phyloP scores from a whole-genome alignment of 2,329 filamentous ascomycete genomes.

The Pseudogymnoascus sp. region DNA sequence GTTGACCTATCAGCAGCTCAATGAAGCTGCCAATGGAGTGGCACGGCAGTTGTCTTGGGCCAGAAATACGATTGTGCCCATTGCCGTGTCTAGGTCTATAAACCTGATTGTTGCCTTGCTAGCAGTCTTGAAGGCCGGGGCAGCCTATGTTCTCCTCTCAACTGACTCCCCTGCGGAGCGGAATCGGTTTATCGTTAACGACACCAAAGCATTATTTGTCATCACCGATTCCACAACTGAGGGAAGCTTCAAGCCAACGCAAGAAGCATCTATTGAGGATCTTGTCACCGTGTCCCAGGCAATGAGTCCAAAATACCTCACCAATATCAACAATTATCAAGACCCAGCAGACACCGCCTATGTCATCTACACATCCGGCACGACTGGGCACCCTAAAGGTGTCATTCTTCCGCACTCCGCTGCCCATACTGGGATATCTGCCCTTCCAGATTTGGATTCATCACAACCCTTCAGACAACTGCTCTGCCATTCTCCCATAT shows the following conservation, averaged over 20 bases:
- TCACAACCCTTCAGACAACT: conserved; percentile 29
- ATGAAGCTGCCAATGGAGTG: background rate
- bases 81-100: background rate
- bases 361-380: conserved; percentile 14
- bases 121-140: conserved; percentile 6
- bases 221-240: background rate
- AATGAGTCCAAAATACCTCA: background rate
- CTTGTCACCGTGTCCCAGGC: background rate
- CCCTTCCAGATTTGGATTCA: conserved; percentile 37
- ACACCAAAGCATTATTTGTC: background rate
- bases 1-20: background rate
- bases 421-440: conserved; percentile 59
- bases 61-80: background rate
- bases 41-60: background rate
- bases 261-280: background rate
- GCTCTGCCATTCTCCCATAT: conserved; percentile 25
- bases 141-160: conserved; percentile 1
- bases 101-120: conserved; percentile 8
- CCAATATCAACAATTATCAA: background rate
- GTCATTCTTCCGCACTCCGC: conserved; percentile 13
- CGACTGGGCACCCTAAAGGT: conserved; percentile 12
- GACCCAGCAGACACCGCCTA: conserved; percentile 11
- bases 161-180: background rate
- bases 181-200: background rate
- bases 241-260: background rate